Evolutionary conservation across 1,284 basidiomycete genomes (phyloP).

Genomic region (Salmacisia buchloeana): DNA sequence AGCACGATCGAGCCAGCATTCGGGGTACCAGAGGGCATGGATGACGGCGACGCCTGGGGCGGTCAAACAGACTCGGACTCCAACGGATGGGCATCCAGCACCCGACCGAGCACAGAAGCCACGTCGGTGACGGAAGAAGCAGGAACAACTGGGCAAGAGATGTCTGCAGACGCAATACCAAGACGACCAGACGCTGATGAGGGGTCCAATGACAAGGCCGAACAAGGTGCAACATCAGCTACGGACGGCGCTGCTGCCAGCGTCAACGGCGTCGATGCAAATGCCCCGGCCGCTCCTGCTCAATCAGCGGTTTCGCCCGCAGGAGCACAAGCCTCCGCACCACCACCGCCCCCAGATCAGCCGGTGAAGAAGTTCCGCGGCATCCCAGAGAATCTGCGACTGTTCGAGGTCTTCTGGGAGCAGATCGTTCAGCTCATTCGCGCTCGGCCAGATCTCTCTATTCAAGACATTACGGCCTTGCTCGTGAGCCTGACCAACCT

Average conservation of each 20-base stretch:
- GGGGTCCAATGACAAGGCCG: not conserved
- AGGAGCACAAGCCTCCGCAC: not conserved
- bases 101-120: constrained; percentile 10
- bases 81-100: constrained; percentile 1
- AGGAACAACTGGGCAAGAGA: constrained; percentile 15
- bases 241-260: constrained; percentile 13
- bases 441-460: constrained; percentile 47
- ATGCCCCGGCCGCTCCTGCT: not conserved
- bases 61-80: constrained; percentile 10
- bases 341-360: constrained; percentile 14
- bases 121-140: constrained; percentile 12
- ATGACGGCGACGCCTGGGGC: constrained; percentile 34
- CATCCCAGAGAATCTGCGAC: constrained; percentile 46
- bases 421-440: constrained; percentile 48
- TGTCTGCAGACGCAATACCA: constrained; percentile 15
- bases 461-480: constrained; percentile 44
- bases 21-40: constrained; percentile 38
- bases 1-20: constrained; percentile 21
- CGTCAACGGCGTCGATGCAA: not conserved
- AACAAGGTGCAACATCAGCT: constrained; percentile 17
- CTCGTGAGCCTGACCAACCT: constrained; percentile 45
- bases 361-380: constrained; percentile 42
- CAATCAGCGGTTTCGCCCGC: not conserved
- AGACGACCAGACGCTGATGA: constrained; percentile 7
- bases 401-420: constrained; percentile 50